These are phyloP conservation scores for Eucalyptus caleyi DNA, from an alignment of 345 rosid species.

Conservation along the genomic window DNA sequence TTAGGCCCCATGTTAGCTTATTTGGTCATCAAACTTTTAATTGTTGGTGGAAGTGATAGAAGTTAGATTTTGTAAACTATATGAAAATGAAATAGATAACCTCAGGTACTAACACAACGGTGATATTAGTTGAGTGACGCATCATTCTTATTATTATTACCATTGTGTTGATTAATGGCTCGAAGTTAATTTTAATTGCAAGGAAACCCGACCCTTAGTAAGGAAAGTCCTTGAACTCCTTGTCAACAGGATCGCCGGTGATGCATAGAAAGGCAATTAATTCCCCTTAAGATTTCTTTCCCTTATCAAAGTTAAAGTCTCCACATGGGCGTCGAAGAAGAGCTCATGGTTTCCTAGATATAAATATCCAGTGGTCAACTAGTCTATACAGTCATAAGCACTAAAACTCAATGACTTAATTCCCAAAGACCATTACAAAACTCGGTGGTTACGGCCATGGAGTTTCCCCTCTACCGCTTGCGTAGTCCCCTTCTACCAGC, in stretches of 20 bases:
- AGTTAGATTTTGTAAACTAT: neutral
- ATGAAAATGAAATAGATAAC: neutral
- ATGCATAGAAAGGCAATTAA: neutral
- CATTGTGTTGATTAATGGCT: neutral
- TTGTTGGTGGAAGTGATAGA: neutral
- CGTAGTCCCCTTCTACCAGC: too few relatives aligned
- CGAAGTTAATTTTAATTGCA: neutral
- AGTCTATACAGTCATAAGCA: too few relatives aligned
- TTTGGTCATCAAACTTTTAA: neutral
- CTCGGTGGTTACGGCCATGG: too few relatives aligned
- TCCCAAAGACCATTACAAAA: too few relatives aligned
- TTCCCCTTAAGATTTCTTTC: neutral
- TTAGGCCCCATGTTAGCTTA: too few relatives aligned
- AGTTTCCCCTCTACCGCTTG: too few relatives aligned
- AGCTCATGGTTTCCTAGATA: neutral
- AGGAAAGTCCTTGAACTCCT: neutral
- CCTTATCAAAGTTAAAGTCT: neutral
- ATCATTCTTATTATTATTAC: neutral
- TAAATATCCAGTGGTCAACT: neutral
- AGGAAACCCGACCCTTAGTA: neutral
- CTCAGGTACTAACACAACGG: neutral
- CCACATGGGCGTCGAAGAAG: neutral
- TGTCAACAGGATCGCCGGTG: neutral
- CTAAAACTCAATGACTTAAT: too few relatives aligned
- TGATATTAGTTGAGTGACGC: neutral